Evolutionary conservation across 2,329 filamentous ascomycete species (phyloP), one percentile per base, ranked within the genome.

Genomic region (Tolypocladium tundrense): DNA sequence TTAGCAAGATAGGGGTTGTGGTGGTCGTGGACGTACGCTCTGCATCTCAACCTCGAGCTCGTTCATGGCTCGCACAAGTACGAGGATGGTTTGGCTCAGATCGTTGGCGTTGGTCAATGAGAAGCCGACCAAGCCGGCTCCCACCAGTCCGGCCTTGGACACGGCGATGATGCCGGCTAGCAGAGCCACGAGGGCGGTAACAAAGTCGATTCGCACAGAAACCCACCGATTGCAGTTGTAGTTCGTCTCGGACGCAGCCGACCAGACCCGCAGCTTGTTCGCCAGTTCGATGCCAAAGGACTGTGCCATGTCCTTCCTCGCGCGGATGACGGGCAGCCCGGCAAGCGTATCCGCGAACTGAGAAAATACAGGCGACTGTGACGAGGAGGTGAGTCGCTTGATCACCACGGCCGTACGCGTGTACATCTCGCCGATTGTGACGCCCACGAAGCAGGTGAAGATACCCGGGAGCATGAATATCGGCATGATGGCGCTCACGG

Each of bases 141-240:
- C 73, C 3, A 82, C 73, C 0, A 72, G 61, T 13, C 75, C 75
- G 14, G 75, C 73, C 61, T 79, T 73, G 16, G 72, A 75, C 8
- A 81, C 73, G 7, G 81, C 81, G 54, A 83, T 80, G 52, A 75
- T 72, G 10, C 80, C 81, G 0, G 80, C 81, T 11, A 72, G 72
- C 1, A 81, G 71, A 14, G 77, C 75, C 13, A 83, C 78, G 1
- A 81, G 67, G 0, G 80, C 79, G 1, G 80, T 81, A 56, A 80
- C 76, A 62, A 82, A 74, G 60, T 83, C 81, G 5, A 81, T 72
- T 6, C 81, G 77, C 43, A 83, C 73, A 1, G 76, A 74, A 3
- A 84, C 77, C 81, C 81, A 84, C 9, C 81, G 77, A 64, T 84
- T 84, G 60, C 77, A 77, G 66, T 82, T 83, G 60, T 75, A 82